Conservation (phyloP, 805 yeast species). For the Metschnikowia proteae region DNA sequence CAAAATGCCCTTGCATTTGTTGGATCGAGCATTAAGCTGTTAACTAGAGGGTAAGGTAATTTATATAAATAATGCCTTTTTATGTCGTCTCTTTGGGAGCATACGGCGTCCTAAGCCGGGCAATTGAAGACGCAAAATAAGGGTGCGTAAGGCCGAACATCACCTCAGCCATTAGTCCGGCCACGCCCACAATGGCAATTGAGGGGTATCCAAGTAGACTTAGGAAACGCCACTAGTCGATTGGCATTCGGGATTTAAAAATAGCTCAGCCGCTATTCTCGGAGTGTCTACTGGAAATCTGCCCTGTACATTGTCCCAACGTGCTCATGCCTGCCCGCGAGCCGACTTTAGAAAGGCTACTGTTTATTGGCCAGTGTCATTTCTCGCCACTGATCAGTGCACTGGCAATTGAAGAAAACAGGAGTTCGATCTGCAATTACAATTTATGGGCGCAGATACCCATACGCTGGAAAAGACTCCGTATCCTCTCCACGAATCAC, state of each 20-base stretch:
- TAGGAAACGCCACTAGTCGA: background rate
- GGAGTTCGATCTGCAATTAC: background rate
- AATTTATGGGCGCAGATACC: background rate
- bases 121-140: background rate
- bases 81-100: too few species aligned
- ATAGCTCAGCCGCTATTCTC: too few species aligned
- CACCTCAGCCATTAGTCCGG: background rate
- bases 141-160: constrained; percentile 2
- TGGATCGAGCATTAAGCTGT: too few species aligned
- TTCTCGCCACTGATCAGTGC: background rate
- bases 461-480: too few species aligned
- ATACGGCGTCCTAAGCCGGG: background rate
- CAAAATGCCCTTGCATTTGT: background rate
- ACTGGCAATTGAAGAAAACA: background rate
- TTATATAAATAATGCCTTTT: too few species aligned
- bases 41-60: too few species aligned
- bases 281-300: background rate
- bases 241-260: background rate
- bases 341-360: background rate
- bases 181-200: background rate
- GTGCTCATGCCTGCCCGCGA: background rate
- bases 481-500: too few species aligned
- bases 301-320: background rate
- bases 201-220: background rate
- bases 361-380: background rate